phyloP scores from a whole-genome alignment of 352 stramenopile genomes.

The Globisporangium splendens region DNA sequence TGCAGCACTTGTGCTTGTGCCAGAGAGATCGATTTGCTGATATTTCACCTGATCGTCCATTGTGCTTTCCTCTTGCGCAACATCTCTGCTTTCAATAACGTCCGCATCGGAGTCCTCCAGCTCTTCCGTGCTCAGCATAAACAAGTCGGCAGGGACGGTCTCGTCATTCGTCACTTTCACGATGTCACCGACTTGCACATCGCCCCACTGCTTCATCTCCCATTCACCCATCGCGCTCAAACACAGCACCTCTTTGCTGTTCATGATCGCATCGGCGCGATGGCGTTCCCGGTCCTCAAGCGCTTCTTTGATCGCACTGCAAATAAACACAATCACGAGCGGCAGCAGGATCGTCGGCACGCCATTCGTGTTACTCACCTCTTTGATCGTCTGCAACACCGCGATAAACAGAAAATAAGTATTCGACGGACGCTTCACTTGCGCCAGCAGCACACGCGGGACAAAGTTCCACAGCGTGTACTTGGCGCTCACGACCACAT shows the following conservation, averaged over 20 bases:
- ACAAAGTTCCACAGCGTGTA: conserved; percentile 80
- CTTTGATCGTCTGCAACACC: conserved; percentile 73
- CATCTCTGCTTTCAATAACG: conserved; percentile 6
- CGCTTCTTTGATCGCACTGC: conserved; percentile 76
- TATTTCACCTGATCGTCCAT: conserved; percentile 9
- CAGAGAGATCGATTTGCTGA: conserved; percentile 11
- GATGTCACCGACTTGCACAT: conserved; percentile 78
- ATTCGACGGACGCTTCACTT: conserved; percentile 74
- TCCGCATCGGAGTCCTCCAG: conserved; percentile 44
- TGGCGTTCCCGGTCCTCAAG: conserved; percentile 82
- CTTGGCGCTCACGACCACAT: conserved; percentile 79
- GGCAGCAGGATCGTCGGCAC: conserved; percentile 78
- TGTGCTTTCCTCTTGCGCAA: neutral
- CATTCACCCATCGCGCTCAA: conserved; percentile 43
- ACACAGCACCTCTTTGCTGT: conserved; percentile 53
- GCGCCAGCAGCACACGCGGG: conserved; percentile 66
- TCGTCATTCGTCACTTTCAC: conserved; percentile 70
- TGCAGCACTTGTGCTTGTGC: conserved; percentile 1
- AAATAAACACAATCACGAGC: conserved; percentile 74
- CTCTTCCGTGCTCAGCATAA: conserved; percentile 56
- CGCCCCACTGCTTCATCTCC: conserved; percentile 52
- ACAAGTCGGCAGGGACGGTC: conserved; percentile 67
- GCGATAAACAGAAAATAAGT: conserved; percentile 87
- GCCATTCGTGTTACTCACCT: conserved; percentile 84
- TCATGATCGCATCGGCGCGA: conserved; percentile 64